Evolutionary conservation across 2,329 filamentous ascomycete species (phyloP), one percentile per base, ranked within the genome.

Genomic region (Cytospora mali): DNA sequence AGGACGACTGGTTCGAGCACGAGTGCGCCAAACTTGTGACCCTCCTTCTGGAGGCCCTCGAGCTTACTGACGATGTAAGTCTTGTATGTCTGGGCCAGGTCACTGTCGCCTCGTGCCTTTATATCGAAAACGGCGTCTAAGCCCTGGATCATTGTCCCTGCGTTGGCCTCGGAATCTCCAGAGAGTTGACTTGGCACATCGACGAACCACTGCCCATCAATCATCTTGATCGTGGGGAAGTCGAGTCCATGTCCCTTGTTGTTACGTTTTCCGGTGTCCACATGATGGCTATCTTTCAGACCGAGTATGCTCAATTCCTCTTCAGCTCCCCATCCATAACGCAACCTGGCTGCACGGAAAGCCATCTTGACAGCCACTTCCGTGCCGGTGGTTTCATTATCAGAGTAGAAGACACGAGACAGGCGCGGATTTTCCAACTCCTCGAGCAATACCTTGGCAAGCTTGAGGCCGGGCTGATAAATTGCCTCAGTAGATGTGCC

Each of bases 341-440:
- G 80, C 48, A 83, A 75, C 52, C 85, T 82, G 0, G 90, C 77
- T 0, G 91, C 91, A 6, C 90, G 83, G 0, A 96, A 78, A 0
- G 84, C 91, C 92, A 96, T 96, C 72, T 96, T 96, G 50, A 93
- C 80, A 0, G 90, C 92, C 1, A 94, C 91, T 73, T 96, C 92
- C 73, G 89, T 88, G 0, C 91, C 92, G 0, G 92, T 95, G 70
- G 90, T 93, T 6, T 92, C 84, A 69, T 96, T 92, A 70, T 96
- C 92, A 0, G 90, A 91, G 75, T 88, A 96, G 73, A 96, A 96
- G 0, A 92, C 88, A 39, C 89, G 88, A 1, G 75, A 77, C 2
- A 95, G 75, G 0, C 91, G 85, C 0, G 85, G 83, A 66, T 91
- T 93, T 0, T 78, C 73, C 6, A 90, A 75, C 0, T 80, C 80